Evolutionary conservation across 345 rosid genomes (phyloP), one percentile per base, ranked within the genome.

Genomic region (Salix koriyanagi): DNA sequence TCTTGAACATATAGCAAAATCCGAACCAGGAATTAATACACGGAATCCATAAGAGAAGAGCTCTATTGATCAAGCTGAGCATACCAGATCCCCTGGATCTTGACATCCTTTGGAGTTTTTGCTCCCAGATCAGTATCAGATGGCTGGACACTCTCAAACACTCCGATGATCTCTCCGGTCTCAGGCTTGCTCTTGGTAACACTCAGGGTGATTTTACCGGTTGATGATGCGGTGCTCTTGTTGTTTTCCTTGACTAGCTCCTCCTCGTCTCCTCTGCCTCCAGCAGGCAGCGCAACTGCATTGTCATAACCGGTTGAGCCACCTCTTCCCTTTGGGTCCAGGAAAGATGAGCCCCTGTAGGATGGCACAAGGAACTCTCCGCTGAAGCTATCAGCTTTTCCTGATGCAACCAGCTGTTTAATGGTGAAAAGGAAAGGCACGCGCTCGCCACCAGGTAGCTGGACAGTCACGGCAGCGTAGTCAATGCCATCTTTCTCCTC

Each of bases 81-180:
- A 84, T 96, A 96, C 99, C 99, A 93, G 64, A 96, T 66, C 4
- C 99, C 97, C 83, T 83, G 92, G 84, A 96, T 96, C 90, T 93
- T 93, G 60, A 93, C 99, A 71, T 96, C 99, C 90, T 96, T 96
- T 2, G 98, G 94, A 66, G 82, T 84, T 89, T 96, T 96, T 25
- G 99, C 98, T 9, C 98, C 99, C 89, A 96, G 72, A 80, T 96
- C 98, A 76, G 98, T 96, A 75, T 96, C 98, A 54, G 98, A 96
- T n/a, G 99, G 99, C 90, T 95, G 97, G 71, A 91, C 0, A 75
- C 99, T 95, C 90, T 95, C 99, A 41, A 95, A 95, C 82, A 93
- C 99, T 8, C 99, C 96, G 13, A 95, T 93, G 44, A 95, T 83
- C 81, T 95, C 99, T 39, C 99, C 97, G 0, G 92, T 93, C 80